A percentile compares a stretch with the other conserved stretches of the same genome.
Evolutionary conservation across 805 yeast species (phyloP).

Genomic region (Yarrowia sp.): DNA sequence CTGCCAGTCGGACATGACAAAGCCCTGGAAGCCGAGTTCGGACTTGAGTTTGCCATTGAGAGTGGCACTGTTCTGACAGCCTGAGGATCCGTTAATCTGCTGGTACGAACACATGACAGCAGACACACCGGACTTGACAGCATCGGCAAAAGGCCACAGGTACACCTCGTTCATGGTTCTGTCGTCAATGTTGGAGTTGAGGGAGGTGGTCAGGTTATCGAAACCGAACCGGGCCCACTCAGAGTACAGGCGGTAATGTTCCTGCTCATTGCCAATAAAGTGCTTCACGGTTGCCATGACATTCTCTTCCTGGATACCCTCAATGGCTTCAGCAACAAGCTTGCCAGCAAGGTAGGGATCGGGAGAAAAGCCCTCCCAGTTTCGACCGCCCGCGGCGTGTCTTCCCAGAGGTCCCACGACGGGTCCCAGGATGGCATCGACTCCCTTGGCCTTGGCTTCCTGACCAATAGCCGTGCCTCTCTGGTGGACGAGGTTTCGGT

Average conservation of each 20-base stretch:
- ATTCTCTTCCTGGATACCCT: constrained; percentile 3
- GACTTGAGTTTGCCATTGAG: constrained; percentile 15
- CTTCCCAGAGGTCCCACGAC: constrained; percentile 66
- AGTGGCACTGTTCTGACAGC: constrained; percentile 4
- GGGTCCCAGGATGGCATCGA: constrained; percentile 64
- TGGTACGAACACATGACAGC: constrained; percentile 15
- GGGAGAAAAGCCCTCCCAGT: constrained; percentile 42
- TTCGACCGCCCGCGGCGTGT: constrained; percentile 68
- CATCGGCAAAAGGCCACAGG: constrained; percentile 16
- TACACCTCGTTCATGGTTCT: neutral
- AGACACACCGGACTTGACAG: neutral
- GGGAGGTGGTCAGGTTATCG: neutral
- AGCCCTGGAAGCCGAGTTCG: constrained; percentile 14
- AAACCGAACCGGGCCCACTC: neutral
- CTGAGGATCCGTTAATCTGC: neutral
- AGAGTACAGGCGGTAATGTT: neutral
- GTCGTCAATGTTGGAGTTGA: constrained; percentile 7
- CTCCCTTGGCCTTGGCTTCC: constrained; percentile 63
- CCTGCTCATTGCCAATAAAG: constrained; percentile 18
- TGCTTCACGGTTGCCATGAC: constrained; percentile 8
- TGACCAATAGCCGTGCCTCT: constrained; percentile 65
- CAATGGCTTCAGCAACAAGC: neutral
- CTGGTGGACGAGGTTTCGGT: constrained; percentile 57
- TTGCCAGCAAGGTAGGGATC: constrained; percentile 13
- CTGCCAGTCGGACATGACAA: constrained; percentile 6